phyloP scores from a whole-genome alignment of 129 eudicot genomes.

The Flaveria ramosissima region DNA sequence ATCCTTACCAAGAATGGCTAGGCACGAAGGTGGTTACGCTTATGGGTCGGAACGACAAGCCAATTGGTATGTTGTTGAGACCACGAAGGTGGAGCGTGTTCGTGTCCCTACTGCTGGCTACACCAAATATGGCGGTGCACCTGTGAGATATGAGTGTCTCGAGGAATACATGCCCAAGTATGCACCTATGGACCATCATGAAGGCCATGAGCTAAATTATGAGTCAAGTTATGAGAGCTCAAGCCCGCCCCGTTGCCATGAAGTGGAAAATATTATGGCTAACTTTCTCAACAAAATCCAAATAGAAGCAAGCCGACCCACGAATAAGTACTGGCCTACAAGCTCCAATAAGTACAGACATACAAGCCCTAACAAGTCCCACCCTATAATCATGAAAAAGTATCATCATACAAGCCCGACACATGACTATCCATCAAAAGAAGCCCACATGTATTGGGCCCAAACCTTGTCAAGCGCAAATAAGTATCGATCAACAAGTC shows the following conservation, averaged over 20 bases:
- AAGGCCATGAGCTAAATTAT: conserved; percentile 22
- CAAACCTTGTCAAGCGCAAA: background rate
- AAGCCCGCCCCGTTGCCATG: background rate
- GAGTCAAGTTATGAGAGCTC: conserved; percentile 26
- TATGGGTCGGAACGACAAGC: conserved; percentile 15
- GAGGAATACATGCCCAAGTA: background rate
- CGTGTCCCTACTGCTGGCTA: conserved; percentile 22
- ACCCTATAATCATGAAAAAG: background rate
- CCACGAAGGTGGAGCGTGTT: conserved; percentile 29
- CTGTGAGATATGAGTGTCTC: background rate
- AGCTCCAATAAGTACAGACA: background rate
- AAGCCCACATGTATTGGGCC: background rate
- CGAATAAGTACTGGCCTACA: background rate
- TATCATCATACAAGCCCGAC: background rate
- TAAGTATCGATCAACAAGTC: conserved; percentile 22
- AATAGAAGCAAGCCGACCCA: conserved; percentile 10
- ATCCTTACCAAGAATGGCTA: conserved; percentile 24
- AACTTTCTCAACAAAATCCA: conserved; percentile 31
- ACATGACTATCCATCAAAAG: background rate
- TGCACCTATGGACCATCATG: conserved; percentile 13
- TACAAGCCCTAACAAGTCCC: background rate
- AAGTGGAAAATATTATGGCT: conserved; percentile 8
- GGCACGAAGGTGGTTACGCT: conserved; percentile 17
- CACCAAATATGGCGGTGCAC: background rate
- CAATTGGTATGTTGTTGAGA: conserved; percentile 34